These are phyloP conservation scores for Metschnikowia arizonensis DNA, from an alignment of 805 yeast genomes.

Conservation along the genomic window DNA sequence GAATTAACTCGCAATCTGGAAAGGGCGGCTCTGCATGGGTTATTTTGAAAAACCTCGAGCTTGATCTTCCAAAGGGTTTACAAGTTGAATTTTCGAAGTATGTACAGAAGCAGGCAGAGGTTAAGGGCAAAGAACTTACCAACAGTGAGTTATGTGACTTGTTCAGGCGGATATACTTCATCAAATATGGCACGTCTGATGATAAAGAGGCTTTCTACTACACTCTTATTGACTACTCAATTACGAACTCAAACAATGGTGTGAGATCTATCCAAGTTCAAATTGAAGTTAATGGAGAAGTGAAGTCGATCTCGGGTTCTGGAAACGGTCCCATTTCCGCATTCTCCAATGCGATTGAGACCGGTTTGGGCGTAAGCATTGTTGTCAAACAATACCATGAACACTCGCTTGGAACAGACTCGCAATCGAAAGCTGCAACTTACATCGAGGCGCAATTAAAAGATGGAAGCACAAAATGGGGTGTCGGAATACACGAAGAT, in stretches of 20 bases:
- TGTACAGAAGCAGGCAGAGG: conserved; percentile 69
- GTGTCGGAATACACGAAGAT: conserved; percentile 89
- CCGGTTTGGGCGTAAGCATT: conserved; percentile 44
- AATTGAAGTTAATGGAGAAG: conserved; percentile 38
- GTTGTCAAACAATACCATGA: conserved; percentile 71
- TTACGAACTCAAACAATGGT: conserved; percentile 35
- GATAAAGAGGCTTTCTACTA: conserved; percentile 19
- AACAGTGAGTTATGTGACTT: conserved; percentile 60
- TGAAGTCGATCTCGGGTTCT: conserved; percentile 44
- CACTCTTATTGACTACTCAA: conserved; percentile 46
- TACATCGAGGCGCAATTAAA: conserved; percentile 41
- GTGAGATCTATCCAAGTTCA: conserved; percentile 46
- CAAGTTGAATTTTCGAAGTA: conserved; percentile 71
- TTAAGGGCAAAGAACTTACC: conserved; percentile 66
- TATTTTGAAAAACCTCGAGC: conserved; percentile 66
- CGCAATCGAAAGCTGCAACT: conserved; percentile 72
- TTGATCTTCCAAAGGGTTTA: conserved; percentile 76
- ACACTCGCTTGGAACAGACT: conserved; percentile 74
- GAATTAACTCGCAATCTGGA: conserved; percentile 85
- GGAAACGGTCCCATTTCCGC: conserved; percentile 88
- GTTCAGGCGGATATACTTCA: conserved; percentile 57
- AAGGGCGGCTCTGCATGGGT: conserved; percentile 92
- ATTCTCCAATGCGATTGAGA: conserved; percentile 42
- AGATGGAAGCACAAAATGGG: conserved; percentile 53
- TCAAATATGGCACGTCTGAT: conserved; percentile 30